phyloP scores from a whole-genome alignment of 2,329 filamentous ascomycete genomes.

The Cercospora citrullina region DNA sequence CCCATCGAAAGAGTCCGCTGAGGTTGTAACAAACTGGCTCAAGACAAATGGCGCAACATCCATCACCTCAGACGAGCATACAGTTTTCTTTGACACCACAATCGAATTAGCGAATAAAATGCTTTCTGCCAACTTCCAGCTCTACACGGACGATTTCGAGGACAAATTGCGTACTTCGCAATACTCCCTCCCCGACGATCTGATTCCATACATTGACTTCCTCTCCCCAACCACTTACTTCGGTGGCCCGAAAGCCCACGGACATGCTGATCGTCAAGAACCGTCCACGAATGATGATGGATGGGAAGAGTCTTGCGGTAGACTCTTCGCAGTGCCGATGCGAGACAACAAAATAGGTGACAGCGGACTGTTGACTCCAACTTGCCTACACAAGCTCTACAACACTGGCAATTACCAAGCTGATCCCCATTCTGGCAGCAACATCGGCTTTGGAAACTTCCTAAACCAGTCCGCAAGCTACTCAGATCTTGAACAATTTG shows the following conservation, averaged over 20 bases:
- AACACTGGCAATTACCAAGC: slow-evolving; percentile 50
- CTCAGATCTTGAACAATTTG: slow-evolving; percentile 47
- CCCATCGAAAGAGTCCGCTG: slow-evolving; percentile 41
- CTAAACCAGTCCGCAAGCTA: slow-evolving; percentile 54
- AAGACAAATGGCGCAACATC: slow-evolving; percentile 42
- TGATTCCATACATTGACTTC: slow-evolving; percentile 34
- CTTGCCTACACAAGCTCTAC: slow-evolving; percentile 54
- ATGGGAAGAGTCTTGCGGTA: not conserved
- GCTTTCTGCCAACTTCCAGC: slow-evolving; percentile 43
- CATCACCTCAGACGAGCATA: slow-evolving; percentile 42
- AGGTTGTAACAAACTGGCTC: slow-evolving; percentile 45
- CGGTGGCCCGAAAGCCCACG: slow-evolving; percentile 4
- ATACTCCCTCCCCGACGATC: slow-evolving; percentile 38
- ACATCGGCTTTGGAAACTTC: slow-evolving; percentile 55
- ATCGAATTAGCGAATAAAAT: slow-evolving; percentile 43
- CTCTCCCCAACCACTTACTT: slow-evolving; percentile 44
- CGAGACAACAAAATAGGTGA: slow-evolving; percentile 11
- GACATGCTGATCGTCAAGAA: not conserved
- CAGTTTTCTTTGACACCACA: slow-evolving; percentile 39
- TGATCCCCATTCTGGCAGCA: slow-evolving; percentile 48
- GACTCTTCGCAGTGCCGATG: slow-evolving; percentile 11
- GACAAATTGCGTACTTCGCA: slow-evolving; percentile 45
- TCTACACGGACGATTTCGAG: slow-evolving; percentile 39
- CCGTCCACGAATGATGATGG: not conserved
- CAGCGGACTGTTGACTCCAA: slow-evolving; percentile 43